Conservation (phyloP, 129 eudicot genomes). For the carrot (Daucus carota) region DNA sequence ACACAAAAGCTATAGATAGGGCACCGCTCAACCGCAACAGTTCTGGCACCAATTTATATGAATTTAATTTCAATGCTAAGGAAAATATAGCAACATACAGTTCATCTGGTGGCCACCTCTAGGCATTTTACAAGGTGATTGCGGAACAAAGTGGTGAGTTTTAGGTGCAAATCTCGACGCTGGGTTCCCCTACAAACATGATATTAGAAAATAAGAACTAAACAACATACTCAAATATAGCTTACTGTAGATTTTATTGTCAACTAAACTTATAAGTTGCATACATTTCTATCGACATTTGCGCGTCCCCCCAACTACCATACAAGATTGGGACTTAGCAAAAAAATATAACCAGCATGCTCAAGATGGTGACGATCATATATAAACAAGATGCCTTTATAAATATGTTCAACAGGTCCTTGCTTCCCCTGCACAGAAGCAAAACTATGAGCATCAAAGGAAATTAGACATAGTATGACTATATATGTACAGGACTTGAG, state of each 20-base stretch:
- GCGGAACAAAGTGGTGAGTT: slow-evolving; percentile 55
- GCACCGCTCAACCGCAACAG: too few relatives aligned
- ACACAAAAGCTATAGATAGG: background rate
- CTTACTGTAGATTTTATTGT: too few relatives aligned
- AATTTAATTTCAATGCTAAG: too few relatives aligned
- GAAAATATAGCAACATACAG: slow-evolving; percentile 44
- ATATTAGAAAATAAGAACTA: background rate
- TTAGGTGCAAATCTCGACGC: slow-evolving; percentile 53
- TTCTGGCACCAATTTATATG: too few relatives aligned
- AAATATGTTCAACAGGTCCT: slow-evolving; percentile 92
- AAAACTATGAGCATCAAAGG: background rate
- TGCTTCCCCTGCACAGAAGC: slow-evolving; percentile 65
- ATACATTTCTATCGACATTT: slow-evolving; percentile 72
- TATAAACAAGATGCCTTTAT: slow-evolving; percentile 61
- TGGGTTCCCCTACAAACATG: slow-evolving; percentile 48
- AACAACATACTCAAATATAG: too few relatives aligned
- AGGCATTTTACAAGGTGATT: slow-evolving; percentile 63
- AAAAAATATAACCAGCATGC: slow-evolving; percentile 97
- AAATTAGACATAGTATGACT: background rate
- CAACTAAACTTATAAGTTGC: slow-evolving; percentile 5
- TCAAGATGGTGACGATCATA: slow-evolving; percentile 94
- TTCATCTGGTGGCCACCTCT: slow-evolving; percentile 68
- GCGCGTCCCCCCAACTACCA: slow-evolving; percentile 80
- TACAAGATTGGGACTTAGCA: slow-evolving; percentile 77
- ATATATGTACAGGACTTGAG: background rate